Conservation (phyloP, 176 grass and related monocot genomes). For the Phragmites australis region DNA sequence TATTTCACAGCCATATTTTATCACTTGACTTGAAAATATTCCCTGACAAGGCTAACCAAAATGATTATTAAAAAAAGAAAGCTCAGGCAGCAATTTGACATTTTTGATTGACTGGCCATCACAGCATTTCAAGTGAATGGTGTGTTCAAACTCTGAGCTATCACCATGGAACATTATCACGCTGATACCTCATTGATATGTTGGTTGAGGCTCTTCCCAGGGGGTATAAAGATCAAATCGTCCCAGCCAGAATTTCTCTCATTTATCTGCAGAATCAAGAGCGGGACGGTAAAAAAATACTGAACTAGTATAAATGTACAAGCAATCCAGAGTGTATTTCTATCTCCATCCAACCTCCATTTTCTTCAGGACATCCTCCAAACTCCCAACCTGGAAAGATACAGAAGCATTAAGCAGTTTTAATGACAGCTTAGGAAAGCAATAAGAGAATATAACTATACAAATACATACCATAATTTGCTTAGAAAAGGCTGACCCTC, state of each 20-base stretch:
- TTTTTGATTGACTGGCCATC: slow-evolving; percentile 43
- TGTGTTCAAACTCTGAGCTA: slow-evolving; percentile 32
- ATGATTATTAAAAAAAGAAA: slow-evolving; percentile 18
- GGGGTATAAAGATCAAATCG: slow-evolving; percentile 98
- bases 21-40: slow-evolving; percentile 23
- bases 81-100: slow-evolving; percentile 53
- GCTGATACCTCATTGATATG: slow-evolving; percentile 82
- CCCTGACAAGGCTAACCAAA: slow-evolving; percentile 5
- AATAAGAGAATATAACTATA: slow-evolving; percentile 2
- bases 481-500: slow-evolving; percentile 68
- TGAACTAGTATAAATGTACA: background rate
- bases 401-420: background rate
- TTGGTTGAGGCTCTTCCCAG: slow-evolving; percentile 76
- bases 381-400: slow-evolving; percentile 81
- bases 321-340: background rate
- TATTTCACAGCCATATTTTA: slow-evolving; percentile 28
- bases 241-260: slow-evolving; percentile 92
- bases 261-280: slow-evolving; percentile 67
- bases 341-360: slow-evolving; percentile 74
- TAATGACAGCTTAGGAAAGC: slow-evolving; percentile 12
- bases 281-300: background rate
- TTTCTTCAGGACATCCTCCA: slow-evolving; percentile 95
- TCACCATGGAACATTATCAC: slow-evolving; percentile 42
- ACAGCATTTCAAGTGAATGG: slow-evolving; percentile 36
- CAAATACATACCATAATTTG: slow-evolving; percentile 67